Evolutionary conservation across 768 basidiomycete genomes (phyloP).

Genomic region (Tremella fuciformis): DNA sequence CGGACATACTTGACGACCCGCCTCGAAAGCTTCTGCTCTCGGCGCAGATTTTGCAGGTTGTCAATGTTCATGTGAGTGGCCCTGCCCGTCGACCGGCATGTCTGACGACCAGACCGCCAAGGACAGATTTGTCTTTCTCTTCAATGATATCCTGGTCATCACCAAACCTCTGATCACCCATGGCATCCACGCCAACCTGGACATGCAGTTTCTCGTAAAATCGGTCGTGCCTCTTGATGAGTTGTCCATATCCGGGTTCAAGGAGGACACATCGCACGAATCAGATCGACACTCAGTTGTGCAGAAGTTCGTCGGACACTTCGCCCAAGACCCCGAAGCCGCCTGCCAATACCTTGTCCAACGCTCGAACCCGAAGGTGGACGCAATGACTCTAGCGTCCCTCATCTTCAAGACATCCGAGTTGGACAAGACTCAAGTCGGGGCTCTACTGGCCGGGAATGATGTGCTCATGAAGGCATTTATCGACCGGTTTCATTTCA

Average conservation of each 20-base stretch:
- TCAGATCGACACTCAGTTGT: conserved; percentile 59
- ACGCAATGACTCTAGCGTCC: conserved; percentile 66
- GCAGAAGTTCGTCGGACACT: conserved; percentile 71
- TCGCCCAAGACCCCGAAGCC: conserved; percentile 72
- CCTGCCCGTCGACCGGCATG: not conserved
- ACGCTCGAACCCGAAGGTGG: conserved; percentile 61
- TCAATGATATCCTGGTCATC: conserved; percentile 88
- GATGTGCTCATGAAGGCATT: conserved; percentile 75
- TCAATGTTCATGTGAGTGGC: conserved; percentile 61
- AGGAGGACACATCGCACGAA: not conserved
- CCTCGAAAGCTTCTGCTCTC: conserved; percentile 80
- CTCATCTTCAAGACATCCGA: conserved; percentile 78
- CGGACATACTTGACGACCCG: conserved; percentile 73
- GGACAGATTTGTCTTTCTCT: conserved; percentile 94
- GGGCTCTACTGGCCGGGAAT: conserved; percentile 72
- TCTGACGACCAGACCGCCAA: conserved; percentile 70
- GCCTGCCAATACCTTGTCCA: conserved; percentile 71
- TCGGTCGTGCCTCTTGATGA: conserved; percentile 70
- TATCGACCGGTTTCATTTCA: conserved; percentile 82
- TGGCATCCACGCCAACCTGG: conserved; percentile 55
- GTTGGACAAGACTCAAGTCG: conserved; percentile 75
- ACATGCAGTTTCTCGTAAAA: conserved; percentile 82
- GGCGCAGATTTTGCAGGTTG: conserved; percentile 86
- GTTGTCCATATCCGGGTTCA: conserved; percentile 43
- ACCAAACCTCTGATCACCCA: conserved; percentile 81